Evolutionary conservation across 2,329 filamentous ascomycete species (phyloP), one percentile per base, ranked within the genome.

Genomic region (Xylaria sp.): DNA sequence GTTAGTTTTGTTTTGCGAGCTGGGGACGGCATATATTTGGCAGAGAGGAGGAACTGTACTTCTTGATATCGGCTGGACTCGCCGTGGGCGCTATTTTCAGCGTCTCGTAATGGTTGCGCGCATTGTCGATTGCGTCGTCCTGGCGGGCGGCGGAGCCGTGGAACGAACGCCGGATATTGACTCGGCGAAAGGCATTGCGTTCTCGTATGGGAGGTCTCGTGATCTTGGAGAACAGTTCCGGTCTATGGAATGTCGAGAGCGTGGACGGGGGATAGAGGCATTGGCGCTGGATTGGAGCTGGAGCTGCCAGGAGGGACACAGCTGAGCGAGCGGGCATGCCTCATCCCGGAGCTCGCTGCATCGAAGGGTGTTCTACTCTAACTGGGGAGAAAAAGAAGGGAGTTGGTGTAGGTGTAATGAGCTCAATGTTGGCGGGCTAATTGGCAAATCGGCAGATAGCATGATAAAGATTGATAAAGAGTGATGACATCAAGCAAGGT

Each of bases 21-120:
- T 15, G 23, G 23, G 8, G 25, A 1, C 7, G 15, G 34, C n/a
- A n/a, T n/a, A n/a, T n/a, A n/a, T n/a, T n/a, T n/a, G n/a, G n/a
- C n/a, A n/a, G 18, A 7, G 28, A 20, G 46, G 30, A 52, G 61
- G 56, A 13, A 57, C 8, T 75, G 10, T 63, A 93, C 91, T 92
- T 95, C 81, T 98, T 98, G 69, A 98, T 94, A 61, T 97, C 93
- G 9, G 84, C 83, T 0, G 87, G 81, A 18, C 91, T 89, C 46
- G 95, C 94, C 71, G 87, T 86, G 48, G 86, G 84, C 0, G 87
- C 81, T n/a, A 99, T 80, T 48, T 90, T 87, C 60, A 99, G 86
- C 46, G 90, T 89, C 75, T 95, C 91, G 80, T 99, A 99, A 82
- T 97, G 91, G 69, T 90, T 93, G 73, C 77, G 83, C 73, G 73